Evolutionary conservation across 495 filamentous ascomycete genomes (phyloP).

Genomic region (Hypomontagnella monticulosa): DNA sequence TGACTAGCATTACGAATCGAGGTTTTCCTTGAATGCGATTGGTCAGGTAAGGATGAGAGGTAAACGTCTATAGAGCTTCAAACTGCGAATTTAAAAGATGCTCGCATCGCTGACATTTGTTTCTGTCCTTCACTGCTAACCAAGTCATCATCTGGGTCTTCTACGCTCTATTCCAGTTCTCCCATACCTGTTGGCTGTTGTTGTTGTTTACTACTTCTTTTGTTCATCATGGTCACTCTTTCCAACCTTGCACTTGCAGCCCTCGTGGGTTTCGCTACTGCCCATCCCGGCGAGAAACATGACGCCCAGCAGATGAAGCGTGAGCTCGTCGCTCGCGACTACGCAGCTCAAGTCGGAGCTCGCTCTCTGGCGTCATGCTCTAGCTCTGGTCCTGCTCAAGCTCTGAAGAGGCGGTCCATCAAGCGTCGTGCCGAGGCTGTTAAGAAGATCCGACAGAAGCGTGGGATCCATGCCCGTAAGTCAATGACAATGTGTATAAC

Average conservation of each 20-base stretch:
- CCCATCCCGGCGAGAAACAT: constrained; percentile 51
- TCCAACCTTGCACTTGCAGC: too few species aligned
- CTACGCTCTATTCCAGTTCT: too few species aligned
- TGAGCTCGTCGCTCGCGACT: constrained; percentile 47
- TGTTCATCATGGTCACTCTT: too few species aligned
- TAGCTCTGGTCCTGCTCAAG: constrained; percentile 44
- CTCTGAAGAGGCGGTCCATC: constrained; percentile 46
- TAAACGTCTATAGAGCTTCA: constrained; percentile 1
- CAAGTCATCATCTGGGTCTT: too few species aligned
- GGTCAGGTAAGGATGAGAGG: background rate
- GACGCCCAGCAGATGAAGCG: constrained; percentile 47
- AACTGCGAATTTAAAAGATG: too few species aligned
- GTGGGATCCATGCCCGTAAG: constrained; percentile 59
- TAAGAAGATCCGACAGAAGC: constrained; percentile 58
- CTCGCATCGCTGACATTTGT: too few species aligned
- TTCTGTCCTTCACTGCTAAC: too few species aligned
- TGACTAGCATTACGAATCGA: constrained; percentile 22
- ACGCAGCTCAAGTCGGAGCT: constrained; percentile 46
- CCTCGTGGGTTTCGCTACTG: too few species aligned
- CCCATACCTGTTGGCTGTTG: too few species aligned
- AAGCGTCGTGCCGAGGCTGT: constrained; percentile 51
- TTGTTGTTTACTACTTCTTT: too few species aligned
- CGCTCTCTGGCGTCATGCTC: constrained; percentile 51
- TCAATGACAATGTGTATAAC: background rate
- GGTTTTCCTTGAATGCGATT: constrained; percentile 5